Evolutionary conservation across 768 basidiomycete genomes (phyloP).

Genomic region (Omphalotus guepiniiformis): DNA sequence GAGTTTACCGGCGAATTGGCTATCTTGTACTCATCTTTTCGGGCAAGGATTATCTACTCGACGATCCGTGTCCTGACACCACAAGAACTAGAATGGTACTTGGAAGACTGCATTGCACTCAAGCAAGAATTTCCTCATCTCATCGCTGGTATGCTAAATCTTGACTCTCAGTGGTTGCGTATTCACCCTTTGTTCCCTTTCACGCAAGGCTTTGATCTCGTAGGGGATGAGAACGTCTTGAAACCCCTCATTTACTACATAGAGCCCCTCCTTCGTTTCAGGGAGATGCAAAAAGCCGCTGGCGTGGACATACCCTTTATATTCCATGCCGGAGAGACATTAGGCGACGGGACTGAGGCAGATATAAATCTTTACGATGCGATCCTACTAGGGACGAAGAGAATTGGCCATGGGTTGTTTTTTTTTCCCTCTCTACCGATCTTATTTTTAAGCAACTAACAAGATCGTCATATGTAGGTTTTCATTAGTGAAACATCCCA

Average conservation of each 20-base stretch:
- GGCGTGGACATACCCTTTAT: slow-evolving; percentile 70
- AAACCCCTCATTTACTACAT: slow-evolving; percentile 61
- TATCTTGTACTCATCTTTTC: background rate
- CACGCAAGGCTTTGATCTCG: slow-evolving; percentile 69
- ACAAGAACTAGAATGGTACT: slow-evolving; percentile 58
- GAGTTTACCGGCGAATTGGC: slow-evolving; percentile 6
- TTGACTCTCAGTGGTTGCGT: background rate
- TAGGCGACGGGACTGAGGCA: slow-evolving; percentile 67
- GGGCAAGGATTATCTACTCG: slow-evolving; percentile 62
- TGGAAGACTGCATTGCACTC: slow-evolving; percentile 70
- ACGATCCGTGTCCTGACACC: slow-evolving; percentile 52
- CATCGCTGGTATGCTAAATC: slow-evolving; percentile 52
- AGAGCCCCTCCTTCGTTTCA: slow-evolving; percentile 56
- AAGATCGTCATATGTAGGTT: slow-evolving; percentile 40
- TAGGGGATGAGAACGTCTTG: slow-evolving; percentile 66
- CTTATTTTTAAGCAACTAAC: background rate
- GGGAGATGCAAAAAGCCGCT: slow-evolving; percentile 49
- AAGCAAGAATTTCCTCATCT: slow-evolving; percentile 73
- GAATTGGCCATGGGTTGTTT: slow-evolving; percentile 75
- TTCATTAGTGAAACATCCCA: slow-evolving; percentile 74
- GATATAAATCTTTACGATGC: slow-evolving; percentile 79
- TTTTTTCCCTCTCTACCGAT: background rate
- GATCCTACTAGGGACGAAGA: slow-evolving; percentile 70
- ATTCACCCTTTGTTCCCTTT: slow-evolving; percentile 2
- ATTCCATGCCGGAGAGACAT: slow-evolving; percentile 78